Base-by-base conservation (phyloP, 208 protist species). In the Trypanosoma avium region DNA sequence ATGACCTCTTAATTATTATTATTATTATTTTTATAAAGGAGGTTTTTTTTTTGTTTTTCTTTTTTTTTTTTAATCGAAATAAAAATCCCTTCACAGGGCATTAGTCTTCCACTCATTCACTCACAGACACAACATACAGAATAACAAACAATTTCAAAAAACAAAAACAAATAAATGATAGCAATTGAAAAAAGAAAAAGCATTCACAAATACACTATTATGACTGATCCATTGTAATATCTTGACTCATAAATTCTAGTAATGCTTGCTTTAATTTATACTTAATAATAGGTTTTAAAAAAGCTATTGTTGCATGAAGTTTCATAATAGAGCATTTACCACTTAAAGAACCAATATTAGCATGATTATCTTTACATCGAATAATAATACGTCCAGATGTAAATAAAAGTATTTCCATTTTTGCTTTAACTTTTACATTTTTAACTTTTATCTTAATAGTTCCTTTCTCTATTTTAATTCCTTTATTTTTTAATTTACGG, bases 201-300 rank as follows among this genome's bases (percentile, higher is more conserved):
- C n/a, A n/a, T n/a, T n/a, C n/a, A n/a, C n/a, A n/a, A n/a, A n/a
- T n/a, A n/a, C n/a, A n/a, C n/a, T n/a, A n/a, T n/a, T n/a, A n/a
- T n/a, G n/a, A n/a, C 42, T 49, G 4, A 6, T 36, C 53, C n/a
- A 69, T 26, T 47, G n/a, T 12, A 10, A 69, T 56, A 17, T 17
- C 32, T 2, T 49, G 21, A 1, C 12, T 36, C 19, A 68, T 17
- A 40, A 54, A 30, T 17, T 50, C 0, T 19, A 17, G 6, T 17
- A 68, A 9, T 12, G 12, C 35, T 10, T 33, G 2, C 12, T 42
- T 56, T 15, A 92, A 17, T 21, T 72, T 61, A 10, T 57, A 33
- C 59, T 77, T 79, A 32, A 93, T 35, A 21, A 86, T 55, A 1
- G 81, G 75, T n/a, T 74, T 56, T 1, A 81, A 73, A 17, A 93